Conservation (phyloP, 371 early-diverging fungal species). For the Funneliformis caledonium region DNA sequence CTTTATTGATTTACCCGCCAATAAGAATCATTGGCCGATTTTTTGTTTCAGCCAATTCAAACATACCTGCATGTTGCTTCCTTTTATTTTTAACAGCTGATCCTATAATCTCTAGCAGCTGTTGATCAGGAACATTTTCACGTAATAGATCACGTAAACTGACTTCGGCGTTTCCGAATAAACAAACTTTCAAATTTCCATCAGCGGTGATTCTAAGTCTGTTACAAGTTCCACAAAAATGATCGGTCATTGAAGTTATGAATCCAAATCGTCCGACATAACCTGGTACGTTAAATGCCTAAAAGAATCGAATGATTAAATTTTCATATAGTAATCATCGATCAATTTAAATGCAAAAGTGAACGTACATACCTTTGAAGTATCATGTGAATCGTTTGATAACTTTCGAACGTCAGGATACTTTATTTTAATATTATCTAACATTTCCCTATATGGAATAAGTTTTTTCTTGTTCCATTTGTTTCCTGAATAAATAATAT, state of each 20-base stretch:
- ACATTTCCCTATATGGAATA: constrained; percentile 80
- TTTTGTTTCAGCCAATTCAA: constrained; percentile 76
- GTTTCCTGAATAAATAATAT: constrained; percentile 63
- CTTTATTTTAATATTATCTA: constrained; percentile 57
- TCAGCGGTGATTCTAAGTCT: constrained; percentile 92
- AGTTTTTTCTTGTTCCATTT: constrained; percentile 84
- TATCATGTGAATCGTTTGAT: constrained; percentile 82
- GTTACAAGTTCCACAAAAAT: constrained; percentile 94
- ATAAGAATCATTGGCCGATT: constrained; percentile 96
- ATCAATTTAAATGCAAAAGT: background rate
- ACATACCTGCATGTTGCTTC: constrained; percentile 90
- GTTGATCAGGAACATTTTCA: constrained; percentile 65
- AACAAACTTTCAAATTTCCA: constrained; percentile 93
- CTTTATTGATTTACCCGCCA: constrained; percentile 68
- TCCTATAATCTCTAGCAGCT: constrained; percentile 69
- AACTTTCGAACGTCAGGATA: constrained; percentile 68
- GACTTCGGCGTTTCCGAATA: constrained; percentile 91
- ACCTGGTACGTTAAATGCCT: constrained; percentile 73
- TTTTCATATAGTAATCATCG: constrained; percentile 10
- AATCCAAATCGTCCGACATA: constrained; percentile 89
- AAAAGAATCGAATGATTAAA: background rate
- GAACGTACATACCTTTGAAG: constrained; percentile 71
- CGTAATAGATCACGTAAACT: constrained; percentile 82
- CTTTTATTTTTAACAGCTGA: constrained; percentile 87
- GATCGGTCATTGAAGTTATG: constrained; percentile 95